Conservation (phyloP, 176 grass and related monocot species). For the Cymbopogon citratus region DNA sequence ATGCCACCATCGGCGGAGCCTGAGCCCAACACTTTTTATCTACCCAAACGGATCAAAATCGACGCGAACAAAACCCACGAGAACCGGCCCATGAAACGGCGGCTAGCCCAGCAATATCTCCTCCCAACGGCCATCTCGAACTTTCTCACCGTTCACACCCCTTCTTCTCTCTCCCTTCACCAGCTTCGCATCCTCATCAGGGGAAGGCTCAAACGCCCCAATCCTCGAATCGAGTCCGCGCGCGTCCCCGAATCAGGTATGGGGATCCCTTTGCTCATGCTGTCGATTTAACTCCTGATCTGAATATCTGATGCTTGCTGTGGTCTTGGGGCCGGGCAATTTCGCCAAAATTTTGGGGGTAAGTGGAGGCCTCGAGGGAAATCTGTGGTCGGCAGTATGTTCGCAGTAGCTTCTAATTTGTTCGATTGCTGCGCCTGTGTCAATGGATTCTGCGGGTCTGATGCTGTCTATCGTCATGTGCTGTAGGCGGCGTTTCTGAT, state of each 20-base stretch:
- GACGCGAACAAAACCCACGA: too few species aligned
- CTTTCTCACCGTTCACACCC: too few species aligned
- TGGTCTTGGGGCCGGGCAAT: not conserved
- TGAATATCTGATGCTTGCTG: not conserved
- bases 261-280: not conserved
- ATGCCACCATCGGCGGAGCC: too few species aligned
- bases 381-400: not conserved
- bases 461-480: not conserved
- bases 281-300: not conserved
- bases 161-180: too few species aligned
- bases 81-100: too few species aligned
- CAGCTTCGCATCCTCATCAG: too few species aligned
- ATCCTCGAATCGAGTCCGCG: not conserved
- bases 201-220: too few species aligned
- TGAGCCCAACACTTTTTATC: too few species aligned
- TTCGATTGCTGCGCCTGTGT: not conserved
- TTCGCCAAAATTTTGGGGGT: not conserved
- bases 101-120: too few species aligned
- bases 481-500: not conserved
- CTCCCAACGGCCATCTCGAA: too few species aligned
- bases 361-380: not conserved
- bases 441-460: not conserved
- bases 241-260: conserved; percentile 24
- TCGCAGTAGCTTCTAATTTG: not conserved
- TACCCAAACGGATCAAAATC: too few species aligned